These are phyloP conservation scores for Passalora sequoiae DNA, from an alignment of 2,329 filamentous ascomycete species.

Conservation along the genomic window DNA sequence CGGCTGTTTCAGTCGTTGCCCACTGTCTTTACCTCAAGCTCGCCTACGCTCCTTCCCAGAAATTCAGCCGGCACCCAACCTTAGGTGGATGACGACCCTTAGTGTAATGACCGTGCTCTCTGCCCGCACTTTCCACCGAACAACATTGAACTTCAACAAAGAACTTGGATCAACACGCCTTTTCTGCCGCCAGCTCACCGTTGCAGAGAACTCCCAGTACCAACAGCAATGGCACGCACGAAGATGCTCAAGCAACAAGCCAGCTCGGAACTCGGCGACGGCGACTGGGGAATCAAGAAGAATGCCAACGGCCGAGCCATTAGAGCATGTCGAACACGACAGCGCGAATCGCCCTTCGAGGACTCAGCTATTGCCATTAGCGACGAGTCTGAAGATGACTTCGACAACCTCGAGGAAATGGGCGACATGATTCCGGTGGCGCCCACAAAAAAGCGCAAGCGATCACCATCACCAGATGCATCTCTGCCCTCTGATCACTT, in stretches of 20 bases:
- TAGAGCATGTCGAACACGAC: conserved; percentile 36
- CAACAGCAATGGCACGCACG: conserved; percentile 14
- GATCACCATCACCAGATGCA: conserved; percentile 25
- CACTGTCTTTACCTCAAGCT: too few species aligned
- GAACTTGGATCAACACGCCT: background rate
- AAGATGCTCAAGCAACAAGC: conserved; percentile 18
- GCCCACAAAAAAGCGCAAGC: conserved; percentile 29
- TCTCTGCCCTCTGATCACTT: conserved; percentile 18
- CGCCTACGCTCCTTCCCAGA: too few species aligned
- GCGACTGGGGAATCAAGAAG: conserved; percentile 31
- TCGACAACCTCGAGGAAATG: conserved; percentile 32
- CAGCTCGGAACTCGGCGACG: conserved; percentile 27
- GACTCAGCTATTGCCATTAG: conserved; percentile 37
- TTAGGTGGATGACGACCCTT: background rate
- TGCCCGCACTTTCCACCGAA: conserved; percentile 3
- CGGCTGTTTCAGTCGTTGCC: background rate
- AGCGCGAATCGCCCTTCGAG: conserved; percentile 36
- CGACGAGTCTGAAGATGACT: conserved; percentile 31
- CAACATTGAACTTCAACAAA: background rate
- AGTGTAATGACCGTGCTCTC: conserved; percentile 1
- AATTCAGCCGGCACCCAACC: too few species aligned
- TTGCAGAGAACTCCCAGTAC: conserved; percentile 1
- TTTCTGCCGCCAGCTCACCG: background rate
- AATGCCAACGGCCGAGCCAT: conserved; percentile 43
- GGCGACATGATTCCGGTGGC: conserved; percentile 28